Base-by-base conservation (phyloP, 768 basidiomycete genomes). In the Nidularia sp. region DNA sequence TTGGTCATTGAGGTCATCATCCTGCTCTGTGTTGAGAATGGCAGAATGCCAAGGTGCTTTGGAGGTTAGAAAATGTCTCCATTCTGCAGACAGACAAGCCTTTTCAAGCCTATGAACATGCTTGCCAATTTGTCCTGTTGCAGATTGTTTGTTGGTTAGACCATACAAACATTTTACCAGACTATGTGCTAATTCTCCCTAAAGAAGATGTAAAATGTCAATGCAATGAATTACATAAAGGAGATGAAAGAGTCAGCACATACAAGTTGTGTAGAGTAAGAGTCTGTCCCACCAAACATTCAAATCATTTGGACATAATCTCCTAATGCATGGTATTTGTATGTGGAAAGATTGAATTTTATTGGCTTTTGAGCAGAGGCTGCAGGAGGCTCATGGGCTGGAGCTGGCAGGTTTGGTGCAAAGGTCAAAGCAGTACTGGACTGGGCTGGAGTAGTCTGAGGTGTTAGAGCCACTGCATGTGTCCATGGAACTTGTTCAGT, bases 271-370 rank as follows among this genome's bases (percentile, higher is more conserved):
- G 36, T 39, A 39, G 36, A 39, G 15, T 39, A 39, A 15, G 36
- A 39, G 15, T 39, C 36, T 15, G 15, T 39, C 9, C 36, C 36
- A 9, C 36, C 36, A 39, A 39, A 39, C 15, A 39, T 9, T 9
- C 36, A 39, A 15, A 39, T 39, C 9, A 15, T 39, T 9, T 39
- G 33, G 36, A 48, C 44, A 48, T 58, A 58, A 39, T 54, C 47
- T 36, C 53, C 49, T 29, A 52, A 18, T 10, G 60, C 58, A 29
- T 62, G 59, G 12, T 34, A 46, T 35, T 57, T 60, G 0, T 63
- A 51, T 1, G 47, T 50, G 4, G 34, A 55, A 1, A 62, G 12
- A 34, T 57, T 55, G 12, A 55, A 34, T 25, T 52, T 47, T 32
- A 43, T 42, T 45, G 50, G 50, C 6, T 32, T 39, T 39, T 15